phyloP scores from a whole-genome alignment of 257 asterid genomes.

The Gentiana dahurica region DNA sequence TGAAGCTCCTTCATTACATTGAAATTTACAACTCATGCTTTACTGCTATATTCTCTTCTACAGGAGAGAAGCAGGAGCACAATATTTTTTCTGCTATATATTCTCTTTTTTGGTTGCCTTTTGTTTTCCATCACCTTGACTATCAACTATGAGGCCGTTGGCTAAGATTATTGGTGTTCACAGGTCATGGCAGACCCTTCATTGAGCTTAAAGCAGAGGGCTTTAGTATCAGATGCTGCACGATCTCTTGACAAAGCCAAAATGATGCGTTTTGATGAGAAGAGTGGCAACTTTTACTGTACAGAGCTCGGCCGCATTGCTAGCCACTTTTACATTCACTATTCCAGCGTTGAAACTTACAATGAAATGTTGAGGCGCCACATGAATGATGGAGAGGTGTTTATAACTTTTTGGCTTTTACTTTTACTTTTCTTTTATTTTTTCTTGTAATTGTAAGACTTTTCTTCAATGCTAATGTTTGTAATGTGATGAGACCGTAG shows the following conservation, averaged over 20 bases:
- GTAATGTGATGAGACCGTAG: neutral
- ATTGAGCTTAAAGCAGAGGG: conserved; percentile 83
- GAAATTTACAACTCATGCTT: no score
- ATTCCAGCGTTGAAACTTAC: conserved; percentile 94
- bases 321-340: conserved; percentile 94
- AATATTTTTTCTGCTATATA: no score
- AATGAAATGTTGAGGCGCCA: conserved; percentile 83
- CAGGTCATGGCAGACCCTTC: conserved; percentile 95
- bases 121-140: neutral
- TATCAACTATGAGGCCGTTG: neutral
- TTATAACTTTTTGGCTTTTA: conserved; percentile 7
- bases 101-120: neutral
- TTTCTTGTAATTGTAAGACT: neutral
- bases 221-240: conserved; percentile 87
- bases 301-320: conserved; percentile 99
- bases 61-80: no score
- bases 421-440: neutral
- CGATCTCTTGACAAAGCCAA: conserved; percentile 97
- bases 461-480: neutral
- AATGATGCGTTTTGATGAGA: conserved; percentile 99
- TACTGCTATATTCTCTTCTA: no score
- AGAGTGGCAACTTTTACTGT: conserved; percentile 95
- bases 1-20: no score
- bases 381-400: conserved; percentile 98
- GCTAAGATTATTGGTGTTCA: conserved; percentile 4